Evolutionary conservation across 2,329 filamentous ascomycete genomes (phyloP).

Genomic region (Dactylellina cionopaga): DNA sequence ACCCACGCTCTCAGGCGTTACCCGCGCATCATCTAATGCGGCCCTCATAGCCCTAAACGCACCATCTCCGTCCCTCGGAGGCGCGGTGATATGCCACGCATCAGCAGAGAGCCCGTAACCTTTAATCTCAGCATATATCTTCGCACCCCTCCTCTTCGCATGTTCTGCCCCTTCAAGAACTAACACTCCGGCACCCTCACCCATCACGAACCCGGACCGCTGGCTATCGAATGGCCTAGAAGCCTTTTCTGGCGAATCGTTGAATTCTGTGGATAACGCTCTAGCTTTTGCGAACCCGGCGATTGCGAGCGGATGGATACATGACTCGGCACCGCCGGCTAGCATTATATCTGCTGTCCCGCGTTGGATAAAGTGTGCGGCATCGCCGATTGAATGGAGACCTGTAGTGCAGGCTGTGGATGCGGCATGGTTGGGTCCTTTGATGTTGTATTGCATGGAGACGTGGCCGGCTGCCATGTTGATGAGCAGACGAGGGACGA

Average conservation of each 20-base stretch:
- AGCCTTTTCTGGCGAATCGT: slow-evolving; percentile 74
- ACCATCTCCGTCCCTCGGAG: slow-evolving; percentile 81
- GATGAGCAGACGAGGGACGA: slow-evolving; percentile 91
- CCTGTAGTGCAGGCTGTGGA: slow-evolving; percentile 97
- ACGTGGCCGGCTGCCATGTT: slow-evolving; percentile 95
- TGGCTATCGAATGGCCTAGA: slow-evolving; percentile 87
- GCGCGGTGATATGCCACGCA: slow-evolving; percentile 92
- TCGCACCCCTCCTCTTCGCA: slow-evolving; percentile 78
- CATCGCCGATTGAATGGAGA: slow-evolving; percentile 92
- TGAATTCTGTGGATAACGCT: slow-evolving; percentile 84
- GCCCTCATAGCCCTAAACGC: slow-evolving; percentile 85
- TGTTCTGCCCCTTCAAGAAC: slow-evolving; percentile 91
- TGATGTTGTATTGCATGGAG: slow-evolving; percentile 89
- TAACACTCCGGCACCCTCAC: slow-evolving; percentile 88
- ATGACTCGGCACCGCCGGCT: slow-evolving; percentile 93
- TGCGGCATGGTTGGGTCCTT: slow-evolving; percentile 89
- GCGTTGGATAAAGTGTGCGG: slow-evolving; percentile 87
- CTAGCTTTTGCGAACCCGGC: slow-evolving; percentile 89
- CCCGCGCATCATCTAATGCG: slow-evolving; percentile 76
- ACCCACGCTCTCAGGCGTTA: slow-evolving; percentile 77
- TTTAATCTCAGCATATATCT: slow-evolving; percentile 85
- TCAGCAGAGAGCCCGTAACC: slow-evolving; percentile 93
- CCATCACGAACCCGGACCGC: slow-evolving; percentile 87
- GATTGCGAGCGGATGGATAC: slow-evolving; percentile 91
- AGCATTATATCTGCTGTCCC: slow-evolving; percentile 96